Evolutionary conservation across 192 early-diverging fungal species (phyloP), one percentile per base, ranked within the genome.

Genomic region (Rhizoclosmatium sp.): DNA sequence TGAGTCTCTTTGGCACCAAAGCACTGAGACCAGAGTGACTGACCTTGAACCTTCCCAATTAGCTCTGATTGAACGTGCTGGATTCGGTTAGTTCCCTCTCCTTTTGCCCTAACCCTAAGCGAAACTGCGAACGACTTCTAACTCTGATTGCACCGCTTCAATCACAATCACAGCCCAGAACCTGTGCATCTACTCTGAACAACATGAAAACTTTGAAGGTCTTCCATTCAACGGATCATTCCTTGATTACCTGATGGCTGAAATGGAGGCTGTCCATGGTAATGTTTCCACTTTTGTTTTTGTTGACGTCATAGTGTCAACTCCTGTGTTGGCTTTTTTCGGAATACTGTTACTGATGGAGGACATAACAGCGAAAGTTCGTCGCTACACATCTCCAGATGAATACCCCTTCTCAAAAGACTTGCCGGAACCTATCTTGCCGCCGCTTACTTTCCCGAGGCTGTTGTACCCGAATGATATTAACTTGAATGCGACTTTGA

Each of bases 11-110:
- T 42, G 23, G 23, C 54, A 19, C 47, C 65, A 5, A 0, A 66
- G 7, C 21, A 16, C 31, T 10, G 45, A 19, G 10, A 31, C 19
- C 42, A n/a, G 14, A 47, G 10, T 60, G 48, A 19, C 23, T 42
- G 9, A 51, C 47, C 41, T 70, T 49, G 16, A 42, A 51, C 46
- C 46, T n/a, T 16, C 23, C 23, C 21, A 12, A 62, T 71, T 87
- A 93, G 96, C 94, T 42, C 84, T 99, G 41, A 97, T 99, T 76
- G 98, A 99, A 82, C 89, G 98, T 46, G 92, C 94, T 31, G 95
- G 97, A 83, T 98, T 98, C 84, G 78, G 78, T 80, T 12, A 16
- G 54, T 14, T 10, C 0, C n/a, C n/a, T 14, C 47, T 69, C 39
- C n/a, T 47, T 9, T 48, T 51, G 12, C 31, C 71, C 31, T 31